Percentiles rank a stretch among this genome's conserved stretches.
phyloP scores from a whole-genome alignment of 768 basidiomycete species.

The Tricholoma terreum region DNA sequence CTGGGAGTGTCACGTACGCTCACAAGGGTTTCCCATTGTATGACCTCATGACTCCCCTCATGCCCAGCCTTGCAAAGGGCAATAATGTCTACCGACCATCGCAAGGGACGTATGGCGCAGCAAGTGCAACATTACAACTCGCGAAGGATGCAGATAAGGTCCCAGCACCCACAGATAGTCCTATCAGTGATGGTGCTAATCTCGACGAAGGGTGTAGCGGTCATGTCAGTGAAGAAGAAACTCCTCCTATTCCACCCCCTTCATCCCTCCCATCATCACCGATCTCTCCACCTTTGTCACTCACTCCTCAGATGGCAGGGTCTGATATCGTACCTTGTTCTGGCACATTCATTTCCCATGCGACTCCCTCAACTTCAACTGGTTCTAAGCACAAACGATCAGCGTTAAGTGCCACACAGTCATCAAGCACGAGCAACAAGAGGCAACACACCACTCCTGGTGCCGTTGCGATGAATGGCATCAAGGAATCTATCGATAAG shows the following conservation, averaged over 20 bases:
- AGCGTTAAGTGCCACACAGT: too few relatives aligned
- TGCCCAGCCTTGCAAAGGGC: neutral
- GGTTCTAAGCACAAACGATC: too few relatives aligned
- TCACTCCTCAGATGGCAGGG: neutral
- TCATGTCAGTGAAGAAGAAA: too few relatives aligned
- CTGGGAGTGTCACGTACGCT: neutral
- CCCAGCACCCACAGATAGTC: too few relatives aligned
- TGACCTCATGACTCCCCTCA: neutral
- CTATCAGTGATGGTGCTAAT: neutral
- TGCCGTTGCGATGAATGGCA: neutral
- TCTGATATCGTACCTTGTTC: too few relatives aligned
- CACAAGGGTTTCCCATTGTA: neutral
- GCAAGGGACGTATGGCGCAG: too few relatives aligned
- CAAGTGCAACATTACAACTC: neutral
- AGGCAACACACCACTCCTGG: neutral
- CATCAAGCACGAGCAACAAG: neutral
- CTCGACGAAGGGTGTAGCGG: neutral
- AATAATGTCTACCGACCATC: neutral
- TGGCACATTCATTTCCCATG: neutral
- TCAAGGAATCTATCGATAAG: neutral
- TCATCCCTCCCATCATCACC: neutral
- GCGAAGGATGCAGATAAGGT: too few relatives aligned
- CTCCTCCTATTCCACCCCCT: neutral
- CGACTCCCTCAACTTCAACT: neutral
- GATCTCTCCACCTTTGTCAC: too few relatives aligned